These are phyloP conservation scores for Podaxis carcinomalis DNA, from an alignment of 768 basidiomycete species.

Conservation along the genomic window DNA sequence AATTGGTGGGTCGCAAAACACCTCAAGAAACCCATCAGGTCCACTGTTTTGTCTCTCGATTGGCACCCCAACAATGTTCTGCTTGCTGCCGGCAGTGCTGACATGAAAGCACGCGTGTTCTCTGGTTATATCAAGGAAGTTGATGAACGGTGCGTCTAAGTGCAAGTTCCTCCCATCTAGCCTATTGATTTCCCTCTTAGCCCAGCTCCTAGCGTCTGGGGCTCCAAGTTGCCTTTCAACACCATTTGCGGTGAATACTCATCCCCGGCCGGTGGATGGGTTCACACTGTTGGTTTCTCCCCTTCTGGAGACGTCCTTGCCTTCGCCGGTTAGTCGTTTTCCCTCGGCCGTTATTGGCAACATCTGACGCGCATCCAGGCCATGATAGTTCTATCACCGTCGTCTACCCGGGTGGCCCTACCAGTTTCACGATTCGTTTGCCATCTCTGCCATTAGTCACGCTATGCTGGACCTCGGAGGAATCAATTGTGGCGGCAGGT, in stretches of 20 bases:
- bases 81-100: conserved; percentile 94
- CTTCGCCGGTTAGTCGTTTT: conserved; percentile 74
- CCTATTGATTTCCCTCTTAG: conserved; percentile 33
- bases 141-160: conserved; percentile 68
- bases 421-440: conserved; percentile 69
- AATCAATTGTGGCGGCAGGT: conserved; percentile 83
- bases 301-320: conserved; percentile 94
- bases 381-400: conserved; percentile 94
- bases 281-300: conserved; percentile 93
- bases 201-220: conserved; percentile 89
- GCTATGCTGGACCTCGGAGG: conserved; percentile 82
- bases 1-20: conserved; percentile 99
- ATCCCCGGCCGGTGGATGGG: conserved; percentile 93
- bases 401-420: conserved; percentile 83
- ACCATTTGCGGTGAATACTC: conserved; percentile 93
- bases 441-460: conserved; percentile 80
- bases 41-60: conserved; percentile 90
- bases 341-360: background rate
- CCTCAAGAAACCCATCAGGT: conserved; percentile 95
- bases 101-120: conserved; percentile 96
- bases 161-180: background rate
- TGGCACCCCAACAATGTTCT: conserved; percentile 99
- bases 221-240: conserved; percentile 97
- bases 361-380: conserved; percentile 33
- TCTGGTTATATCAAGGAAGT: conserved; percentile 99